A percentile compares a stretch with the other conserved stretches of the same genome.
phyloP scores from a whole-genome alignment of 331 rosid genomes.

The Pyracantha coccinea region DNA sequence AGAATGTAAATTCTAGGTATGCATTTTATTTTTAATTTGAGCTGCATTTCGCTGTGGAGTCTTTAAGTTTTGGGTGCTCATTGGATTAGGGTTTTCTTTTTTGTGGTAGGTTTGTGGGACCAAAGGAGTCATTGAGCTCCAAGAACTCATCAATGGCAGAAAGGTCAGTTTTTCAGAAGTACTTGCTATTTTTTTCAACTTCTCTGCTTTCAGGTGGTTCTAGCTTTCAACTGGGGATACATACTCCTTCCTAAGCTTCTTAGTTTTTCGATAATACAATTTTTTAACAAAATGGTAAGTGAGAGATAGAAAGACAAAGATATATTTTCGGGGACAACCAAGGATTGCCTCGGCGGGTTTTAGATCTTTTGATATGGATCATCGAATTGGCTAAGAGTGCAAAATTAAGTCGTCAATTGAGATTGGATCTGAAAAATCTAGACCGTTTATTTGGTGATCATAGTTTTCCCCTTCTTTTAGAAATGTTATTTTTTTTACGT shows the following conservation, averaged over 20 bases:
- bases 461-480: background rate
- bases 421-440: conserved; percentile 5
- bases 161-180: conserved; percentile 34
- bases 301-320: background rate
- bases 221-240: background rate
- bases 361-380: background rate
- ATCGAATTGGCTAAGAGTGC: conserved; percentile 5
- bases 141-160: conserved; percentile 61
- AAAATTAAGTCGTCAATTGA: background rate
- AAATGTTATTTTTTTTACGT: background rate
- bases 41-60: background rate
- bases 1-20: conserved; percentile 40
- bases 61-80: background rate
- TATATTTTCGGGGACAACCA: background rate
- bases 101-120: conserved; percentile 30
- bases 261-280: background rate
- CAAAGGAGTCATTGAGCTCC: conserved; percentile 39
- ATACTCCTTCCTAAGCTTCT: background rate
- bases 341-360: background rate
- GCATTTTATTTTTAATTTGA: background rate
- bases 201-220: background rate
- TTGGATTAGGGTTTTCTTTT: background rate
- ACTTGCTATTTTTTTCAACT: background rate
- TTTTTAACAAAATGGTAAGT: background rate
- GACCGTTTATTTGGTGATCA: background rate